A percentile compares a stretch with the other conserved stretches of the same genome.
Conservation (phyloP, 768 basidiomycete genomes). For the Naganishia onofrii region DNA sequence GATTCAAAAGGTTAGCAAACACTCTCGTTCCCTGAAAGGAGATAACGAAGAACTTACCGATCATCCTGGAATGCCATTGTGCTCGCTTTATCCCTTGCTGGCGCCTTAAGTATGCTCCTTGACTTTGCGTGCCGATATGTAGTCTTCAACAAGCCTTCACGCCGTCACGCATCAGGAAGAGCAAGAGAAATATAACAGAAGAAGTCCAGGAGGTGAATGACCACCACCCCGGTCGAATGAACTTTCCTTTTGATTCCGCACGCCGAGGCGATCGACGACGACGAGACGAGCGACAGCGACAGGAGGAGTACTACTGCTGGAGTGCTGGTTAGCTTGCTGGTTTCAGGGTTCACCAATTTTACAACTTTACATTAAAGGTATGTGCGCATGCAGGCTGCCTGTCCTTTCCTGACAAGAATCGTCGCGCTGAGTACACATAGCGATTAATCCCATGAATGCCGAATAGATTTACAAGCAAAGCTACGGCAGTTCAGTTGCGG, state of each 20-base stretch:
- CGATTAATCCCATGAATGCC: slow-evolving; percentile 20
- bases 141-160: not conserved
- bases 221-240: too few species aligned
- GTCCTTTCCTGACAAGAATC: too few species aligned
- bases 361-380: not conserved
- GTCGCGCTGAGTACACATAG: too few species aligned
- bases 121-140: too few species aligned
- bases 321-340: too few species aligned
- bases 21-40: not conserved
- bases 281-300: not conserved
- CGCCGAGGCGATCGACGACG: not conserved
- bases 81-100: not conserved
- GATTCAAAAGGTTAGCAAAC: too few species aligned
- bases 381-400: too few species aligned
- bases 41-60: not conserved
- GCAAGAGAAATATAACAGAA: not conserved
- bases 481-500: slow-evolving; percentile 47
- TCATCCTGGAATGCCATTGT: not conserved
- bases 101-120: too few species aligned
- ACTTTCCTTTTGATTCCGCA: slow-evolving; percentile 18
- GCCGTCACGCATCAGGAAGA: too few species aligned
- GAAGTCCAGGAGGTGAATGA: not conserved
- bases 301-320: not conserved
- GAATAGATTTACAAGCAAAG: slow-evolving; percentile 23
- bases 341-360: not conserved